phyloP scores from a whole-genome alignment of 257 asterid genomes.

The Echium plantagineum region DNA sequence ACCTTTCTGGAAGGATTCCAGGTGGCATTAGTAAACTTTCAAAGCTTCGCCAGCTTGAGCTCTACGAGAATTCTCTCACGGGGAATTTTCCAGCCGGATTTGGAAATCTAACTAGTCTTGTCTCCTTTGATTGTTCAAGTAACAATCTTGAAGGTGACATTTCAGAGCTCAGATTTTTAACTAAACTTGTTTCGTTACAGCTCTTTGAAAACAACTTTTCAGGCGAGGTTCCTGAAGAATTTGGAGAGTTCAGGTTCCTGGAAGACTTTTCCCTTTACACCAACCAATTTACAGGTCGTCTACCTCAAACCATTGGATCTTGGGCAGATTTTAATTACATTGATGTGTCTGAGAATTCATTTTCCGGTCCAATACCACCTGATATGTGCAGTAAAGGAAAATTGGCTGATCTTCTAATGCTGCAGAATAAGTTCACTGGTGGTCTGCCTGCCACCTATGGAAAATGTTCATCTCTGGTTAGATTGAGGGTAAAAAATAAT shows the following conservation, averaged over 20 bases:
- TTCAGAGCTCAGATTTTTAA: slow-evolving; percentile 24
- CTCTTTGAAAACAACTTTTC: slow-evolving; percentile 31
- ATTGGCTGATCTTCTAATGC: slow-evolving; percentile 19
- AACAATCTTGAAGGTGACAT: slow-evolving; percentile 30
- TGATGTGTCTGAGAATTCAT: slow-evolving; percentile 30
- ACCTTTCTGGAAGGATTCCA: slow-evolving; percentile 25
- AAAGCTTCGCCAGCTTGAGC: slow-evolving; percentile 29
- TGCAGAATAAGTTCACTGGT: slow-evolving; percentile 31
- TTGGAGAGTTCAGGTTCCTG: slow-evolving; percentile 29
- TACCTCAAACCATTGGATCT: slow-evolving; percentile 32
- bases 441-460: slow-evolving; percentile 30
- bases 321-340: slow-evolving; percentile 24
- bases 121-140: slow-evolving; percentile 19
- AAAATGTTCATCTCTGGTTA: slow-evolving; percentile 20
- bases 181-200: slow-evolving; percentile 20
- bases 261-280: slow-evolving; percentile 21
- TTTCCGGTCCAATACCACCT: slow-evolving; percentile 33
- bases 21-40: slow-evolving; percentile 23
- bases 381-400: slow-evolving; percentile 33
- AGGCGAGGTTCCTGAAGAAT: slow-evolving; percentile 30
- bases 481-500: slow-evolving; percentile 27
- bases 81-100: slow-evolving; percentile 30
- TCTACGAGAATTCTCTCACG: slow-evolving; percentile 22
- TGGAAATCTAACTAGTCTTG: slow-evolving; percentile 26
- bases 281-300: slow-evolving; percentile 25